These are phyloP conservation scores for Phaeotremella skinneri DNA, from an alignment of 768 basidiomycete species.

Conservation along the genomic window DNA sequence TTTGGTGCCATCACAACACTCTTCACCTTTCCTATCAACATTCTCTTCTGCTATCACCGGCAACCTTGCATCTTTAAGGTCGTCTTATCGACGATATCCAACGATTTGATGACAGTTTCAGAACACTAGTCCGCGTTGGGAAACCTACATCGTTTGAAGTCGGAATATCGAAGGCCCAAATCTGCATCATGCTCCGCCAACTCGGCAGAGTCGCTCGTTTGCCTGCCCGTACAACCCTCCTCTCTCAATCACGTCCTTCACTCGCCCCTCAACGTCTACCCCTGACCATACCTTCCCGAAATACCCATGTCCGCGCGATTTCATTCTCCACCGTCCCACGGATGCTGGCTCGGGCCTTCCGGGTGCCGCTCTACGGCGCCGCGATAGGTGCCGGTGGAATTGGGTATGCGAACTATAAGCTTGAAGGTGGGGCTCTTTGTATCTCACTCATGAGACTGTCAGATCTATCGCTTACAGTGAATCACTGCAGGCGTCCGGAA, in stretches of 20 bases:
- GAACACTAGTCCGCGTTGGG: too few relatives aligned
- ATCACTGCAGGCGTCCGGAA: conserved; percentile 60
- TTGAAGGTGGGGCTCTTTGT: conserved; percentile 67
- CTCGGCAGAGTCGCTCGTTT: not conserved
- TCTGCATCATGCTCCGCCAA: conserved; percentile 1
- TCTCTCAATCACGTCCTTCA: conserved; percentile 7
- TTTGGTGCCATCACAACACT: too few relatives aligned
- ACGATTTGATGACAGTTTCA: too few relatives aligned
- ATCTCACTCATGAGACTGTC: not conserved
- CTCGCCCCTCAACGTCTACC: conserved; percentile 8
- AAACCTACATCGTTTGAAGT: not conserved
- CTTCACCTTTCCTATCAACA: not conserved
- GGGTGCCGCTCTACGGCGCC: conserved; percentile 81
- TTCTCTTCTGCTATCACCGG: not conserved
- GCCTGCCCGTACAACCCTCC: not conserved
- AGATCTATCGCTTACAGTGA: conserved; percentile 4
- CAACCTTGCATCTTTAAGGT: conserved; percentile 17
- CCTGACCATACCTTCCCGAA: conserved; percentile 6
- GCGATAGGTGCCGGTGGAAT: conserved; percentile 87
- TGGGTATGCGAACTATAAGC: conserved; percentile 94
- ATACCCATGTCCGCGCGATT: conserved; percentile 38
- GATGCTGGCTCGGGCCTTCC: conserved; percentile 80
- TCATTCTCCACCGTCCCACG: conserved; percentile 87
- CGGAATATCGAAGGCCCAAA: too few relatives aligned
- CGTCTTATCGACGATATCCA: too few relatives aligned